Evolutionary conservation across 305 asterid genomes (phyloP), one percentile per base, ranked within the genome.

Genomic region (Ajuga reptans): DNA sequence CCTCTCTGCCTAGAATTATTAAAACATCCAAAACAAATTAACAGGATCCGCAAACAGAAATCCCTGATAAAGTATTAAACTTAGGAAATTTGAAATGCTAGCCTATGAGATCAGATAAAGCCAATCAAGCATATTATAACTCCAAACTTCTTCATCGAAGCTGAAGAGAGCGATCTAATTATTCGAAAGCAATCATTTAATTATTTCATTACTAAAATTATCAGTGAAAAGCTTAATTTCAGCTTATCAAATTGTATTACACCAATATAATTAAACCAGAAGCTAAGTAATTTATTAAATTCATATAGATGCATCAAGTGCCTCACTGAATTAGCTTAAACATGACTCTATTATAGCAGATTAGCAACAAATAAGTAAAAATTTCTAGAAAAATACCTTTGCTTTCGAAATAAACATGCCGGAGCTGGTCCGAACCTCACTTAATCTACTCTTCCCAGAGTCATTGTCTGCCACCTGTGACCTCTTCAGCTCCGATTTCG

Each of bases 371-470:
- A 37, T 11, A 12, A 52, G 31, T 2, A 69, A 37, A 68, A 21
- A 42, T 12, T 5, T 18, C 9, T 18, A 9, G 18, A 54, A 49
- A 27, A 50, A 39, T 0, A 92, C 98, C 98, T 88, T 88, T 51
- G 39, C 91, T 76, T 88, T 92, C 14, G 72, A 9, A 59, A 92
- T 90, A 64, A 92, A 92, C 97, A 90, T 92, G 57, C 97, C 98
- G 11, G 98, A 90, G 85, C 98, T 90, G 45, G 97, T 92, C 83
- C 97, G 89, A 43, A 85, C 95, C 81, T 86, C 91, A 64, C 97
- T 90, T 15, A 78, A 84, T 73, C 74, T 83, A 75, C 91, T 83
- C 80, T 86, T 64, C 45, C 97, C 97, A 33, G 97, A 92, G 18
- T 72, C 75, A 81, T 84, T 82, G 76, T 92, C 96, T 4, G 96